Evolutionary conservation across 2,329 filamentous ascomycete species (phyloP).

Genomic region (Botrytis tulipae): DNA sequence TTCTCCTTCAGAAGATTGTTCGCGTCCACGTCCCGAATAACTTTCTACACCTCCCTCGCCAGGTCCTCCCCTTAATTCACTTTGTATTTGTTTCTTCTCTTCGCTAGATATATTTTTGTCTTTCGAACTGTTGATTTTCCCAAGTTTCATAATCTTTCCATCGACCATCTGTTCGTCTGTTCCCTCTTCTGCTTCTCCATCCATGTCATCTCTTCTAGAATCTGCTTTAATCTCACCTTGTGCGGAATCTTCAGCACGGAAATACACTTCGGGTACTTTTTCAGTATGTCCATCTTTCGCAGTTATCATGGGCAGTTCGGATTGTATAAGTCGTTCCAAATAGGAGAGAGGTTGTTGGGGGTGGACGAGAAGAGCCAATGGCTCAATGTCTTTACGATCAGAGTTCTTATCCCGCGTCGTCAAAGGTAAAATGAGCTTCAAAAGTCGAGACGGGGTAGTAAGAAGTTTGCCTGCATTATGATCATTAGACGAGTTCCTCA

Average conservation of each 20-base stretch:
- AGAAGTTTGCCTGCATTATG: slow-evolving; percentile 65
- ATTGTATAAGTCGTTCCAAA: slow-evolving; percentile 83
- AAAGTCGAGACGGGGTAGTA: slow-evolving; percentile 58
- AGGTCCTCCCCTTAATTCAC: slow-evolving; percentile 45
- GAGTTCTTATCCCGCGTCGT: slow-evolving; percentile 58
- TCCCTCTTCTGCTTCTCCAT: slow-evolving; percentile 40
- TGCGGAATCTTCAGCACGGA: slow-evolving; percentile 74
- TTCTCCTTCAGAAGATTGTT: slow-evolving; percentile 26
- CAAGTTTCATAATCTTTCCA: slow-evolving; percentile 43
- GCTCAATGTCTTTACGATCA: slow-evolving; percentile 72
- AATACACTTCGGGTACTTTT: slow-evolving; percentile 71
- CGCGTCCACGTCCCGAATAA: slow-evolving; percentile 67
- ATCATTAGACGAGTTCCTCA: neutral
- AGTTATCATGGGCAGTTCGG: slow-evolving; percentile 68
- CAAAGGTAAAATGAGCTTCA: slow-evolving; percentile 25
- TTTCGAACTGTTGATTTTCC: slow-evolving; percentile 36
- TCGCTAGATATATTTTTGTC: slow-evolving; percentile 24
- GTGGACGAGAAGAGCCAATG: slow-evolving; percentile 80
- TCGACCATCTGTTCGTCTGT: slow-evolving; percentile 51
- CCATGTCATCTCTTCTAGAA: slow-evolving; percentile 39
- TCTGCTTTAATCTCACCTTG: slow-evolving; percentile 51
- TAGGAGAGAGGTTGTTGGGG: slow-evolving; percentile 90
- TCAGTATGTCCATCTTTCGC: slow-evolving; percentile 58
- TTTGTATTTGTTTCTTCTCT: slow-evolving; percentile 44
- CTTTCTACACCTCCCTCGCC: slow-evolving; percentile 63